Percentiles rank a stretch among this genome's conserved stretches.
These are phyloP conservation scores for Colletotrichum lini DNA, from an alignment of 2,329 filamentous ascomycete genomes.

Conservation along the genomic window DNA sequence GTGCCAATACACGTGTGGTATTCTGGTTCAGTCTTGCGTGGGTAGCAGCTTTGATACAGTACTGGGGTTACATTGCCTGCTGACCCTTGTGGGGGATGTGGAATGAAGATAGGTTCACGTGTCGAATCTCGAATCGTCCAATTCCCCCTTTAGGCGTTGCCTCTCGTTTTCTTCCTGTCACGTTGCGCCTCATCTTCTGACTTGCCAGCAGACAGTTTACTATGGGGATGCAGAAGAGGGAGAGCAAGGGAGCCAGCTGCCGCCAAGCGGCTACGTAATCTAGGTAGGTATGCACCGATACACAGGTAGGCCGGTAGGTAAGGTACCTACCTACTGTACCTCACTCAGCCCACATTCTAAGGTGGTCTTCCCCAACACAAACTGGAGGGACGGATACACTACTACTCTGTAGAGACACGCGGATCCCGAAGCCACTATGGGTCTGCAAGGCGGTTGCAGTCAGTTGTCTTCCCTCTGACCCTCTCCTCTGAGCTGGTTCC, in stretches of 20 bases:
- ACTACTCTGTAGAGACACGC: background rate
- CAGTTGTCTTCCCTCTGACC: background rate
- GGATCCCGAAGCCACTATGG: background rate
- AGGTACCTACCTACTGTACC: too few species aligned
- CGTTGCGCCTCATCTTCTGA: constrained; percentile 6
- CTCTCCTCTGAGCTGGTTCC: background rate
- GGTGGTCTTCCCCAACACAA: constrained; percentile 22
- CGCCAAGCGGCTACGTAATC: constrained; percentile 37
- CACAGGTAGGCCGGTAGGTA: too few species aligned
- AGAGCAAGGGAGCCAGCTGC: constrained; percentile 28
- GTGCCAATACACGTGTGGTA: constrained; percentile 3
- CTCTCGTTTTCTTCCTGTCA: constrained; percentile 3
- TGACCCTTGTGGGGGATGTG: constrained; percentile 40
- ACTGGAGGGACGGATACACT: background rate
- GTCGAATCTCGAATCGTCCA: constrained; percentile 29
- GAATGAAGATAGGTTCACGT: constrained; percentile 38
- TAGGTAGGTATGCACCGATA: background rate
- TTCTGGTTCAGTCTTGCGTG: background rate
- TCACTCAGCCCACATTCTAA: constrained; percentile 36
- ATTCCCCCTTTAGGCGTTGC: constrained; percentile 13
- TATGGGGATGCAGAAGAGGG: background rate
- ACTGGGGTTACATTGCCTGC: constrained; percentile 39
- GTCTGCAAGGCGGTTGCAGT: constrained; percentile 2
- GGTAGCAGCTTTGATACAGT: background rate
- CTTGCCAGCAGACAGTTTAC: constrained; percentile 1